Evolutionary conservation across 345 rosid species (phyloP), one percentile per base, ranked within the genome.

Genomic region (Citrus glauca): DNA sequence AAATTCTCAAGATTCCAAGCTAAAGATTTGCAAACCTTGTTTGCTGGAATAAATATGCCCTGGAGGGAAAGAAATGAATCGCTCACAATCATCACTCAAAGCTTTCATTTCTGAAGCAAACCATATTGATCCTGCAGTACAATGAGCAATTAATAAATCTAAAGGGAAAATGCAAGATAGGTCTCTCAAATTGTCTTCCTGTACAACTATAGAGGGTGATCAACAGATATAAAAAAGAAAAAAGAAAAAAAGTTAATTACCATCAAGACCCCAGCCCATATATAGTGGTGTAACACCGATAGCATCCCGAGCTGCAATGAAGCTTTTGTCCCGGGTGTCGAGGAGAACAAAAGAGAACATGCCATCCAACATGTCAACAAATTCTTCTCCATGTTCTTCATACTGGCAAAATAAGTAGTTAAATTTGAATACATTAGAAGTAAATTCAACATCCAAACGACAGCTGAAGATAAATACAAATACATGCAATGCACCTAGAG

Each of bases 81-180:
- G 88, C 77, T 91, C 95, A 86, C 97, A 93, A 72, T 91, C 97
- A 77, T 93, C 97, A 80, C 92, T 88, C 79, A 93, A 84, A 71
- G 97, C 97, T 88, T 93, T 93, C 97, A 93, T 93, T 87, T 93
- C 97, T 22, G 97, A 93, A 83, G 97, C 95, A 88, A 93, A 93
- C 97, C 94, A 93, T 35, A 89, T 82, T 1, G 97, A 93, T 80
- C 97, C 95, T 93, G 88, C 74, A 74, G 78, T 35, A 61, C 16
- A 56, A 65, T 62, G 67, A 62, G 66, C 66, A 66, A 27, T 64
- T 65, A 59, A 33, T 81, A 57, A 80, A 64, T 40, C 45, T 9
- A 59, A 20, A 69, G 57, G 42, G 50, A 69, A 69, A 30, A 17
- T 4, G 65, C 14, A 60, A 10, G 17, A 24, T 4, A 57, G 8